Base-by-base conservation (phyloP, 176 grass and related monocot genomes). In the Eleusine indica region DNA sequence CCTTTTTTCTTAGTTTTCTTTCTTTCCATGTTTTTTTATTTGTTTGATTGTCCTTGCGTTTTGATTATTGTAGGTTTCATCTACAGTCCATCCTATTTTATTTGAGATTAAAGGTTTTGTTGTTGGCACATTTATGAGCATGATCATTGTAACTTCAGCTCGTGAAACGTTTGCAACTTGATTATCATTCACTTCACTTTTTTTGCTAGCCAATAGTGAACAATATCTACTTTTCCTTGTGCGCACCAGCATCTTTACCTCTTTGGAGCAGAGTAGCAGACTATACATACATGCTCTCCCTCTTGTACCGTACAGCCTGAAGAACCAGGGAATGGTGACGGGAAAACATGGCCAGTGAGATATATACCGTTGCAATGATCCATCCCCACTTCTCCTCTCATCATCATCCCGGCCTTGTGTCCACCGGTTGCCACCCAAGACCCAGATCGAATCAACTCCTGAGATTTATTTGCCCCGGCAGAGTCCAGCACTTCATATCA, bases 81-180 rank as follows among this genome's bases (percentile, higher is more conserved):
- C 25, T 25, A 25, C 25, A 25, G 25, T 25, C 25, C 25, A 25
- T 25, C 25, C 25, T 25, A 25, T 25, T 25, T 25, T 25, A 25
- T 25, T 25, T 25, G 25, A 25, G 25, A 25, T 25, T 25, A 25
- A 25, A 25, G 25, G 25, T 25, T 25, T 25, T 25, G 25, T 25
- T 25, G 25, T 25, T 25, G 25, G 25, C 25, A 25, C 25, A 25
- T 25, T 25, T 25, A 25, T 25, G 25, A 58, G 38, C 49, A 58
- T 11, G 66, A 63, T 82, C 68, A 73, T 82, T 82, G 54, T 7
- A 38, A 37, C 68, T 63, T 54, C 54, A 82, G 54, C 21, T 21
- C n/a, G 14, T 16, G 69, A 47, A 40, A 16, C 67, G 38, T 82
- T 82, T 62, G 9, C 39, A 1, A 11, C 49, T 81, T 70, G 70